phyloP scores from a whole-genome alignment of 1,284 basidiomycete genomes.

The Heterobasidion annosum region DNA sequence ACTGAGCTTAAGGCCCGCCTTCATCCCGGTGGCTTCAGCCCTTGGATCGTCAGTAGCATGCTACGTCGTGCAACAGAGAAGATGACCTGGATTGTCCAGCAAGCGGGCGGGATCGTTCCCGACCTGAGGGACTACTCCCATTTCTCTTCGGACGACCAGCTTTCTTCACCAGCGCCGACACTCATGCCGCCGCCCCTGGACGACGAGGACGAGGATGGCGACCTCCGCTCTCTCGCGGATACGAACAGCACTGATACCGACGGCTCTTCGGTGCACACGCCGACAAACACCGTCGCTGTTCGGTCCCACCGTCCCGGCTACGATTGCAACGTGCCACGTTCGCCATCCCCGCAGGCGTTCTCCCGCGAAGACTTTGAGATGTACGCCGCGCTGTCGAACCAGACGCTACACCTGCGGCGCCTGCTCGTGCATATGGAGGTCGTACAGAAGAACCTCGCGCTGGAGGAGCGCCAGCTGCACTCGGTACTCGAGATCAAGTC shows the following conservation, averaged over 20 bases:
- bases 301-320: slow-evolving; percentile 12
- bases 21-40: slow-evolving; percentile 29
- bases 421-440: slow-evolving; percentile 27
- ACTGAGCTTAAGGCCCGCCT: slow-evolving; percentile 30
- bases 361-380: slow-evolving; percentile 17
- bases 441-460: slow-evolving; percentile 24
- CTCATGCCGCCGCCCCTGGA: slow-evolving; percentile 12
- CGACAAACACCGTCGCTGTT: slow-evolving; percentile 19
- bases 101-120: slow-evolving; percentile 25
- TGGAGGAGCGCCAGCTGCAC: slow-evolving; percentile 30
- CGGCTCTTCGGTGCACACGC: slow-evolving; percentile 48
- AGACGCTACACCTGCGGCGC: slow-evolving; percentile 29
- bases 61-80: slow-evolving; percentile 37
- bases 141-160: slow-evolving; percentile 6
- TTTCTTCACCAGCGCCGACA: slow-evolving; percentile 3
- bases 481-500: slow-evolving; percentile 40
- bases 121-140: slow-evolving; percentile 7
- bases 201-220: slow-evolving; percentile 24
- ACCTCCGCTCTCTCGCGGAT: slow-evolving; percentile 15
- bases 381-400: slow-evolving; percentile 27
- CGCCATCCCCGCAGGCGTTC: slow-evolving; percentile 10
- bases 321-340: neutral
- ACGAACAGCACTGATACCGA: slow-evolving; percentile 37
- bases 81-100: slow-evolving; percentile 36
- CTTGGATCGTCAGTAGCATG: slow-evolving; percentile 49